Conservation (phyloP, 2,329 filamentous ascomycete genomes). For the Fusarium sp. region DNA sequence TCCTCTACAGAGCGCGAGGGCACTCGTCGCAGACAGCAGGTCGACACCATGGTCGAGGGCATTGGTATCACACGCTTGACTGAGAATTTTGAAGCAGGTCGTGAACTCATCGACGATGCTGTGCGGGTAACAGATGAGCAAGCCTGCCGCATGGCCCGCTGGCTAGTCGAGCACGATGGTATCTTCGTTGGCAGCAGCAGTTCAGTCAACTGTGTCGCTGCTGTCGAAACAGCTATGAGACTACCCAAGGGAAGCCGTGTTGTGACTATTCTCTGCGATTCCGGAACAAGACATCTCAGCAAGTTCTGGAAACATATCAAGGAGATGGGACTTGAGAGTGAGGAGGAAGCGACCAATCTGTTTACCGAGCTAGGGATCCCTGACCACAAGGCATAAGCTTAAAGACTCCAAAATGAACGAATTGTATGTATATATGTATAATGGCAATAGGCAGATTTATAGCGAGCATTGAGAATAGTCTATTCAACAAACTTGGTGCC, state of each 20-base stretch:
- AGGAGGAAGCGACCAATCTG: slow-evolving; percentile 59
- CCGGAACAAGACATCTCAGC: slow-evolving; percentile 83
- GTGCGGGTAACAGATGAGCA: slow-evolving; percentile 89
- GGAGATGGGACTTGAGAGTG: slow-evolving; percentile 70
- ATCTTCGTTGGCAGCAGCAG: slow-evolving; percentile 95
- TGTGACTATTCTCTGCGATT: slow-evolving; percentile 88
- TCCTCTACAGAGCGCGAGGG: slow-evolving; percentile 89
- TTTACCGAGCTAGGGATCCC: slow-evolving; percentile 63
- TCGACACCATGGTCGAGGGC: slow-evolving; percentile 96
- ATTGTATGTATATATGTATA: slow-evolving; percentile 16
- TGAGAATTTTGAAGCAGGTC: slow-evolving; percentile 88
- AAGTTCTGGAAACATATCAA: slow-evolving; percentile 86
- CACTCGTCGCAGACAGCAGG: slow-evolving; percentile 87
- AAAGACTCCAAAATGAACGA: slow-evolving; percentile 9
- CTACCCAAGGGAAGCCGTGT: slow-evolving; percentile 73
- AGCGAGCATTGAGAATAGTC: background rate
- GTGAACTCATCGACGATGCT: slow-evolving; percentile 89
- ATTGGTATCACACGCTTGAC: slow-evolving; percentile 97
- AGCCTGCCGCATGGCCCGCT: slow-evolving; percentile 92
- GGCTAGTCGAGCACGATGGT: slow-evolving; percentile 94
- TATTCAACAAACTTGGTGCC: slow-evolving; percentile 10
- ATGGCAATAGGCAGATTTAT: background rate
- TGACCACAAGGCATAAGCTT: slow-evolving; percentile 16
- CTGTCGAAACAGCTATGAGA: slow-evolving; percentile 74
- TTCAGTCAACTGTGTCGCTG: slow-evolving; percentile 94